Conservation (phyloP, 2,329 filamentous ascomycete species). For the Fusarium bulbicola region DNA sequence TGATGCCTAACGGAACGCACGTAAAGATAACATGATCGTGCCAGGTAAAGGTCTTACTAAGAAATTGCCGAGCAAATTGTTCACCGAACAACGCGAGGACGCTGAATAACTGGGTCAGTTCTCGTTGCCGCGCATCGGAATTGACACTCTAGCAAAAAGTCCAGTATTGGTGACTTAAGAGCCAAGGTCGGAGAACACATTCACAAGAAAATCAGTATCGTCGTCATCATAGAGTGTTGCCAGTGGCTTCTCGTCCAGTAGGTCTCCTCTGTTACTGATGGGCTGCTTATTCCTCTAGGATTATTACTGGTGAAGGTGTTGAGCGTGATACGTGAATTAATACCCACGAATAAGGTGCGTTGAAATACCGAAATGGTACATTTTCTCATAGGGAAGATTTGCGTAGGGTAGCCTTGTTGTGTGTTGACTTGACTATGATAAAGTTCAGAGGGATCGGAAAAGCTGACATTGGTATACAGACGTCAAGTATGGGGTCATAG, state of each 20-base stretch:
- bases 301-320: background rate
- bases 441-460: background rate
- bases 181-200: background rate
- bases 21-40: background rate
- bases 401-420: too few relatives aligned
- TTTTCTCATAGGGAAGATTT: too few relatives aligned
- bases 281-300: background rate
- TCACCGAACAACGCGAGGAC: background rate
- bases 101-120: rapidly evolving
- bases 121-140: too few relatives aligned
- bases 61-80: background rate
- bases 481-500: background rate
- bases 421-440: background rate
- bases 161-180: background rate
- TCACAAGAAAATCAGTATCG: background rate
- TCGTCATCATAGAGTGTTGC: background rate
- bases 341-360: background rate
- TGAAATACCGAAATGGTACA: too few relatives aligned
- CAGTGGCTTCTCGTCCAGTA: background rate
- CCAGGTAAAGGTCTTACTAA: background rate
- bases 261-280: background rate
- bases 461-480: background rate
- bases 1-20: background rate
- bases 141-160: background rate
- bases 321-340: background rate